These are phyloP conservation scores for Tetrapisispora pingtungensis DNA, from an alignment of 805 yeast species.

Conservation along the genomic window DNA sequence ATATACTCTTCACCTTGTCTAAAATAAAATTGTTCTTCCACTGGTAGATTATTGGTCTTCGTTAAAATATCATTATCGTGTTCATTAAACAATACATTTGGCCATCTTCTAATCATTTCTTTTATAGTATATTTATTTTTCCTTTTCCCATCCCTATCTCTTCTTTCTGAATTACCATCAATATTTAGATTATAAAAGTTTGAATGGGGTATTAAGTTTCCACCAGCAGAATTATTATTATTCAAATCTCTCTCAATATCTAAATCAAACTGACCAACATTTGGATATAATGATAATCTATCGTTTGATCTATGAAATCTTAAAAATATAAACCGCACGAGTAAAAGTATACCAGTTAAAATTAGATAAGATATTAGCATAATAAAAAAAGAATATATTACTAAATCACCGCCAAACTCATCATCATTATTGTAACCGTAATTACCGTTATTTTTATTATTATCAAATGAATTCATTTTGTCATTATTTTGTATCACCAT, in stretches of 20 bases:
- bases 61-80: conserved; percentile 39
- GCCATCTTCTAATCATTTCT: conserved; percentile 25
- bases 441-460: not conserved
- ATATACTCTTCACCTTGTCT: conserved; percentile 32
- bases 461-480: no score
- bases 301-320: conserved; percentile 4
- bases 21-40: conserved; percentile 32
- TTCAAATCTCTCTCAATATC: not conserved
- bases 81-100: conserved; percentile 57
- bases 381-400: conserved; percentile 4
- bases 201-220: not conserved
- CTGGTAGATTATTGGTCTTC: conserved; percentile 50
- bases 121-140: conserved; percentile 3
- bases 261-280: not conserved
- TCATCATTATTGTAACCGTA: not conserved
- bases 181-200: not conserved
- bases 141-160: not conserved
- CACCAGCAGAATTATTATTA: not conserved
- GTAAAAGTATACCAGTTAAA: conserved; percentile 7
- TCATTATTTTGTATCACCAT: conserved; percentile 3
- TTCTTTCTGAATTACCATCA: not conserved
- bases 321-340: conserved; percentile 7
- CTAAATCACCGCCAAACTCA: conserved; percentile 1
- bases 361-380: conserved; percentile 10
- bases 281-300: conserved; percentile 6